Evolutionary conservation across 2,329 filamentous ascomycete species (phyloP), one percentile per base, ranked within the genome.

Genomic region (Exophiala alcalophila): DNA sequence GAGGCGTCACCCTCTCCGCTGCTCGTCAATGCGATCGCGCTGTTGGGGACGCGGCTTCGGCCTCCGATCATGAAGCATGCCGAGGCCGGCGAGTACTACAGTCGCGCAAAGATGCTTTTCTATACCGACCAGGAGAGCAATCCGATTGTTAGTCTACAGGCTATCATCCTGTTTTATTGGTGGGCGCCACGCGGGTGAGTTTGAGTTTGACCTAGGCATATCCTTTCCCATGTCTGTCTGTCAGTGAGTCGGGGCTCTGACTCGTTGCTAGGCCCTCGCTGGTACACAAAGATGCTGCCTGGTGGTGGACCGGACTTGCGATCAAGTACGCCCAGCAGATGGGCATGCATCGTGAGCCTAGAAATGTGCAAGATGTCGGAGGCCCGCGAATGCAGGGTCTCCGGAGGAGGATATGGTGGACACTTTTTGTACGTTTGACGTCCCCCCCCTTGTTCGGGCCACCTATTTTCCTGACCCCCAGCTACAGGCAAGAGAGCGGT

Each of bases 1-100:
- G 38, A 37, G 4, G 24, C 5, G 72, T 86, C 78, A 66, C 81
- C 56, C 9, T 68, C 65, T 0, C 60, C 61, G 1, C 55, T 68
- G 27, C 59, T 68, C 4, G 53, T 57, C 5, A 65, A 67, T 37
- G 62, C 68, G 1, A 56, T 71, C 4, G 67, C 68, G 1, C 50
- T 67, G 2, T 65, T 65, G 1, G 62, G 60, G 2, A 69, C 64
- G 31, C 64, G 68, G 36, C 59, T 71, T 12, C 61, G 66, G 11
- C 68, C 68, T 0, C 67, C 68, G 0, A 47, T 70, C 7, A 56
- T 70, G 4, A 60, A 59, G 0, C 66, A 69, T 38, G 61, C 63
- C 11, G 63, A 61, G 0, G 63, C 68, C 1, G 60, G 59, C 0
- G 51, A 54, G 2, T 69, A 69, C 29, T 71, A 71, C 42, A 55